Evolutionary conservation across 139 green algal genomes (phyloP).

Genomic region (Pleodorina starrii): DNA sequence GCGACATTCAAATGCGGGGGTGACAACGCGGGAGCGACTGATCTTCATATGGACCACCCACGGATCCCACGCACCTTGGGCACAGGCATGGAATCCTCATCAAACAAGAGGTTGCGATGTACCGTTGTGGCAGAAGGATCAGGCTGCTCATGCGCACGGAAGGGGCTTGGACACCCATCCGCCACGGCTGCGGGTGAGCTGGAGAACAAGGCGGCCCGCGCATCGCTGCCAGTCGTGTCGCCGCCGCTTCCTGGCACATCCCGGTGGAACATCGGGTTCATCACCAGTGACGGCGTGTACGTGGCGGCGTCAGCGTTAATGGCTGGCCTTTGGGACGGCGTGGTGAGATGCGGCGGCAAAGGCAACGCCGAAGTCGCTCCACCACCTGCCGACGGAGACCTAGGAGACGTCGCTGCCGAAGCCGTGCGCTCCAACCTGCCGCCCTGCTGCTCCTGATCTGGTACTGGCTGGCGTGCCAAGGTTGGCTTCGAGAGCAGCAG

Average conservation of each 20-base stretch:
- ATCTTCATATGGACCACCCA: background rate
- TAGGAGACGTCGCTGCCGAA: background rate
- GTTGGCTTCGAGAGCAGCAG: background rate
- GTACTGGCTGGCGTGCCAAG: too few species aligned
- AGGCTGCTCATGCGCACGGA: background rate
- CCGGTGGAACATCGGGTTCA: slow-evolving; percentile 30
- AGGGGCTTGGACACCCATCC: background rate
- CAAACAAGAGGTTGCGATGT: slow-evolving; percentile 48
- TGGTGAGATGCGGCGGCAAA: background rate
- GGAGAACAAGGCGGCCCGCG: background rate
- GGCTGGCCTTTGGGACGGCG: background rate
- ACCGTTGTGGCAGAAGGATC: slow-evolving; percentile 17
- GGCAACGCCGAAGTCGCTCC: background rate
- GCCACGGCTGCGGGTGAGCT: background rate
- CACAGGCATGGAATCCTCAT: background rate
- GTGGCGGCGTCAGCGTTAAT: background rate
- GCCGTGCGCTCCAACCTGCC: background rate
- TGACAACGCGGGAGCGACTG: too few species aligned
- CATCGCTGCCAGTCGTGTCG: slow-evolving; percentile 4
- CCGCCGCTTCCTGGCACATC: background rate
- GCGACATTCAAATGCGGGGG: too few species aligned
- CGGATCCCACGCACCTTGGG: background rate
- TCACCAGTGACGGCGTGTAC: slow-evolving; percentile 3
- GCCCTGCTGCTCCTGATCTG: background rate
- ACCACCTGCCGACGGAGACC: background rate